phyloP scores from a whole-genome alignment of 164 flowering plant species.

The Vitis vinifera region ASM3070453v1 NC_081807.1:8165501-8166000 shows the following conservation, averaged over 20 bases:
- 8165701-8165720: background rate
- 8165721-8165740: background rate
- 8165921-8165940: too few relatives aligned
- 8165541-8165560: too few relatives aligned
- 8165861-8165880: too few relatives aligned
- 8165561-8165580: background rate
- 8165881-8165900: too few relatives aligned
- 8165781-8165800: background rate
- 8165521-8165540: too few relatives aligned
- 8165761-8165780: conserved; percentile 9
- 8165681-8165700: too few relatives aligned
- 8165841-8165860: too few relatives aligned
- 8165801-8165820: background rate
- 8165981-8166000: conserved; percentile 25
- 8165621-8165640: too few relatives aligned
- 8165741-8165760: conserved; percentile 2
- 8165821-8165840: background rate
- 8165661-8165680: too few relatives aligned
- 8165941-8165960: too few relatives aligned
- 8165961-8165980: background rate
- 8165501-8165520: background rate
- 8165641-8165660: too few relatives aligned
- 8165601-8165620: conserved; percentile 1
- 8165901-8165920: too few relatives aligned
- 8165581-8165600: background rate